Evolutionary conservation across 2,329 filamentous ascomycete species (phyloP).

Genomic region (Thelonectria blattea): DNA sequence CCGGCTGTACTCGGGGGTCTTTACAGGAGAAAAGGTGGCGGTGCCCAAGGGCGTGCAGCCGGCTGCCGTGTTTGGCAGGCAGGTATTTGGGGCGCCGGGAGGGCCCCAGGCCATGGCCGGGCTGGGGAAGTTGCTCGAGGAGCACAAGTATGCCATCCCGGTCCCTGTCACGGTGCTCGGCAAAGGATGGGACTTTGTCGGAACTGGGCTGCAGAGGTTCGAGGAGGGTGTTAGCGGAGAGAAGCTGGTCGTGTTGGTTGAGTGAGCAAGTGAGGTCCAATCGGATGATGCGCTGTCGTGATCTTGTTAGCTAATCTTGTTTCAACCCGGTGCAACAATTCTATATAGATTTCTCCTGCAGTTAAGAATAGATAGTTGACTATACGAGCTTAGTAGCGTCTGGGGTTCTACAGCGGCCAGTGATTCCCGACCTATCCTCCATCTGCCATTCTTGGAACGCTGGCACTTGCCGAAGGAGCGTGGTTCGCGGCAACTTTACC

Average conservation of each 20-base stretch:
- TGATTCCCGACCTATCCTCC: too few relatives aligned
- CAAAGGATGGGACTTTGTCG: constrained; percentile 24
- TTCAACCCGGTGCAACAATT: not conserved
- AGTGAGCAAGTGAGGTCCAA: not conserved
- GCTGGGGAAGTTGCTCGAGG: constrained; percentile 18
- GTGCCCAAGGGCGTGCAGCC: constrained; percentile 16
- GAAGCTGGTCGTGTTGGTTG: constrained; percentile 27
- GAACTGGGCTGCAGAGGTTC: constrained; percentile 19
- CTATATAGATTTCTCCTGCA: too few relatives aligned
- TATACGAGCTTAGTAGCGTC: too few relatives aligned
- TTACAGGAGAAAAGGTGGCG: constrained; percentile 20
- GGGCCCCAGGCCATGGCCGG: constrained; percentile 23
- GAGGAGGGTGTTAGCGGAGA: constrained; percentile 25
- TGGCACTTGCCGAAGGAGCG: too few relatives aligned
- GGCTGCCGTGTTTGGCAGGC: constrained; percentile 23
- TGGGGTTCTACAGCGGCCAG: too few relatives aligned
- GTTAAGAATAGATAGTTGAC: too few relatives aligned
- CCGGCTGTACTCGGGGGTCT: constrained; percentile 28
- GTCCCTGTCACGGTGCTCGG: constrained; percentile 25
- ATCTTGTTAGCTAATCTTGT: not conserved
- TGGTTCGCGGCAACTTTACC: too few relatives aligned
- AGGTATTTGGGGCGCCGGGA: constrained; percentile 24
- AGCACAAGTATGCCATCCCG: constrained; percentile 22
- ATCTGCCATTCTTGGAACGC: too few relatives aligned
- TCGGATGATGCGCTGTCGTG: not conserved